Percentiles rank a stretch among this genome's conserved stretches.
phyloP scores from a whole-genome alignment of 208 protist species.

The Vickermania ingenoplastis region DNA sequence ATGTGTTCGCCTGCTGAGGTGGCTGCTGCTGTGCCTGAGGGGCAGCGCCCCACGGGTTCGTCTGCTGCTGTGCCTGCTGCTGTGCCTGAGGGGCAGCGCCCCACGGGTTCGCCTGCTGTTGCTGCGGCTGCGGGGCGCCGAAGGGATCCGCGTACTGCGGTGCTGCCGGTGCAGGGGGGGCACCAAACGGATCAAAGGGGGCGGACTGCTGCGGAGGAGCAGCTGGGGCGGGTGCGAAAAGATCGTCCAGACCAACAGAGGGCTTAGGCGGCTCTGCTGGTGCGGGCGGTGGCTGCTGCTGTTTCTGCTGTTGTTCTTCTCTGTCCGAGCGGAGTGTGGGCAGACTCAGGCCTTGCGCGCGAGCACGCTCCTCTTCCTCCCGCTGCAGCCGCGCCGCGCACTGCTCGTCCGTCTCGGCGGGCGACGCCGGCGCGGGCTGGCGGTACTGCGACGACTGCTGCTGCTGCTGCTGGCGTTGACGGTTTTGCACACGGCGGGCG shows the following conservation, averaged over 20 bases:
- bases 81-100: neutral
- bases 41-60: too few species aligned
- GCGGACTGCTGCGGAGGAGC: constrained; percentile 1
- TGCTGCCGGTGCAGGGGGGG: constrained; percentile 26
- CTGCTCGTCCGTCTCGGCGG: constrained; percentile 46
- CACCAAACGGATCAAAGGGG: constrained; percentile 47
- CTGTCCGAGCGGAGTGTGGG: constrained; percentile 28
- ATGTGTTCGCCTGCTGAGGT: too few species aligned
- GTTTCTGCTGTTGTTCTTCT: neutral
- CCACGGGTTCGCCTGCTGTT: neutral
- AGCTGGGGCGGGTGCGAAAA: constrained; percentile 40
- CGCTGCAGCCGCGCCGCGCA: constrained; percentile 64
- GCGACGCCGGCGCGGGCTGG: constrained; percentile 5
- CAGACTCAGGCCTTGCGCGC: constrained; percentile 18
- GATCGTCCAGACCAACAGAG: constrained; percentile 44
- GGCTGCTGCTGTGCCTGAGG: neutral
- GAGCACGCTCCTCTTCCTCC: constrained; percentile 54
- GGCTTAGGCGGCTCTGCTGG: constrained; percentile 3
- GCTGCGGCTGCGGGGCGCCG: constrained; percentile 6
- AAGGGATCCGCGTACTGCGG: constrained; percentile 13
- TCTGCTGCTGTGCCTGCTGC: too few species aligned
- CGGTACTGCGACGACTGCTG: too few species aligned
- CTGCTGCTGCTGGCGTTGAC: constrained; percentile 13
- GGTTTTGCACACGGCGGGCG: constrained; percentile 23
- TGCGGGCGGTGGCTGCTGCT: neutral